Percentiles rank a stretch among this genome's conserved stretches.
phyloP scores from a whole-genome alignment of 768 basidiomycete genomes.

The Cystofilobasidium ferigula region DNA sequence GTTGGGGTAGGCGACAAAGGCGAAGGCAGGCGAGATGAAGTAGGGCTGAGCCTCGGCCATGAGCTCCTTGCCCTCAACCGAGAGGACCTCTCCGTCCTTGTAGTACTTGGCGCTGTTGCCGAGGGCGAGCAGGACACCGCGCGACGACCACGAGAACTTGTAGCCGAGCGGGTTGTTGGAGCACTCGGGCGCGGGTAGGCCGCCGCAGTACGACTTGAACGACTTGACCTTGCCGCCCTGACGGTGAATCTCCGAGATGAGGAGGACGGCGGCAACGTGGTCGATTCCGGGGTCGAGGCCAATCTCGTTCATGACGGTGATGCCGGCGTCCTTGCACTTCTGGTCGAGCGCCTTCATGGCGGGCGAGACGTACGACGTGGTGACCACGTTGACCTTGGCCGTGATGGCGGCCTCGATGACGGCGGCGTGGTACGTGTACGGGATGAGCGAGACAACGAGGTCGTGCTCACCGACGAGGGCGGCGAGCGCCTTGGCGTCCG shows the following conservation, averaged over 20 bases:
- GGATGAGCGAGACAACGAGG: slow-evolving; percentile 90
- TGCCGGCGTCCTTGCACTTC: slow-evolving; percentile 71
- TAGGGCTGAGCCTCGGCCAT: slow-evolving; percentile 86
- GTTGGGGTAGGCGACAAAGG: slow-evolving; percentile 82
- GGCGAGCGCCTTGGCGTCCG: slow-evolving; percentile 58
- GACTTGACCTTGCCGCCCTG: slow-evolving; percentile 90
- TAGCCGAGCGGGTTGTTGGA: slow-evolving; percentile 93
- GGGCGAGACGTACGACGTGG: slow-evolving; percentile 87
- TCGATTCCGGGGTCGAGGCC: slow-evolving; percentile 94
- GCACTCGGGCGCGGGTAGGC: slow-evolving; percentile 82
- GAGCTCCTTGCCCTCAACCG: slow-evolving; percentile 65
- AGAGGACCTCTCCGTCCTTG: slow-evolving; percentile 52
- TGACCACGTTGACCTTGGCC: slow-evolving; percentile 83
- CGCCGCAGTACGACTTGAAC: slow-evolving; percentile 92
- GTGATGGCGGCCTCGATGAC: slow-evolving; percentile 89
- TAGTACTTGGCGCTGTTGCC: slow-evolving; percentile 80
- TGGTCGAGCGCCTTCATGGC: slow-evolving; percentile 78
- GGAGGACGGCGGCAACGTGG: slow-evolving; percentile 87
- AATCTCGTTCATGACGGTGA: slow-evolving; percentile 93
- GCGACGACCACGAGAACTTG: slow-evolving; percentile 98
- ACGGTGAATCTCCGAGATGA: slow-evolving; percentile 81
- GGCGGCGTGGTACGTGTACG: slow-evolving; percentile 76
- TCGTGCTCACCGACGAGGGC: slow-evolving; percentile 72
- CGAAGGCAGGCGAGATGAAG: slow-evolving; percentile 88
- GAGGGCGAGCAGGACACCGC: slow-evolving; percentile 81